Evolutionary conservation across 2,329 filamentous ascomycete genomes (phyloP).

Genomic region (Tolypocladium tundrense): DNA sequence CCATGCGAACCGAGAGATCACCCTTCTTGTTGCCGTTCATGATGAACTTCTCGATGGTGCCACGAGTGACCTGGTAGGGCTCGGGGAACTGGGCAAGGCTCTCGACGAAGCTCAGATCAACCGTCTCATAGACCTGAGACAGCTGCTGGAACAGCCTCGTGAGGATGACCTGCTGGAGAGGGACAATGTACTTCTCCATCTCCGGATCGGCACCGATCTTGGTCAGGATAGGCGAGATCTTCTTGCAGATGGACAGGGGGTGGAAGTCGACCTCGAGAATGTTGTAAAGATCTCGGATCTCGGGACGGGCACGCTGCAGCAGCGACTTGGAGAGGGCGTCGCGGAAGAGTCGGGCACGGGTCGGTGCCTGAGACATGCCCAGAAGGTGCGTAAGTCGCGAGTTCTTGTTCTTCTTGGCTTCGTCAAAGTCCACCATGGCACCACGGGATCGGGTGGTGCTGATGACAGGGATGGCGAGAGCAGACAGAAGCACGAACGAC

Average conservation of each 20-base stretch:
- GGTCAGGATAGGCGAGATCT: conserved; percentile 90
- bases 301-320: conserved; percentile 80
- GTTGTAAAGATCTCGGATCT: conserved; percentile 96
- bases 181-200: conserved; percentile 94
- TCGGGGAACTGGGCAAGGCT: conserved; percentile 92
- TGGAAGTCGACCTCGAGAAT: conserved; percentile 99
- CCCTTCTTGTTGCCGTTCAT: conserved; percentile 99
- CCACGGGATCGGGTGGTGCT: conserved; percentile 95
- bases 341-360: conserved; percentile 84
- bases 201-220: conserved; percentile 90
- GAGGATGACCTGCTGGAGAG: conserved; percentile 95
- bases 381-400: conserved; percentile 90
- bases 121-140: conserved; percentile 97
- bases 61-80: conserved; percentile 82
- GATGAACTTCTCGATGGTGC: conserved; percentile 98
- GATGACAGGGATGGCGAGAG: conserved; percentile 96
- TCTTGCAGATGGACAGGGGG: conserved; percentile 95
- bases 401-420: conserved; percentile 98
- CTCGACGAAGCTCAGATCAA: conserved; percentile 88
- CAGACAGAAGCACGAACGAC: conserved; percentile 89
- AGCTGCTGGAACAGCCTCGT: conserved; percentile 98
- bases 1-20: conserved; percentile 88
- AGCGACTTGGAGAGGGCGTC: conserved; percentile 93
- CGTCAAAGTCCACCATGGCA: conserved; percentile 91
- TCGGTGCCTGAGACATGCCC: conserved; percentile 83